Base-by-base conservation (phyloP, 2,329 filamentous ascomycete species). In the Cryphonectria parasitica region DNA sequence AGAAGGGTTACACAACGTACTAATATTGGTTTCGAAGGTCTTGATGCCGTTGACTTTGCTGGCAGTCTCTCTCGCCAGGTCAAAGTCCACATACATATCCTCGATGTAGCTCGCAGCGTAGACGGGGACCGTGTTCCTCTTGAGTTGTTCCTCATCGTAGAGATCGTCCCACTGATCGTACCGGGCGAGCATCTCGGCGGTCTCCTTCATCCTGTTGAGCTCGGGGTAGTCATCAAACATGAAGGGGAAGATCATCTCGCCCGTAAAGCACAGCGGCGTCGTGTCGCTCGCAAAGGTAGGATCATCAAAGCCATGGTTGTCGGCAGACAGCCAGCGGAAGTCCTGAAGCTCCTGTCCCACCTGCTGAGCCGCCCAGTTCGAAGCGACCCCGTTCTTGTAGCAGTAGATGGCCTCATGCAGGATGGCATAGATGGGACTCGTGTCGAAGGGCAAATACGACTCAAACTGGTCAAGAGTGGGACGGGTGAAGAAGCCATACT, bases 341-440 rank as follows among this genome's bases (percentile, higher is more conserved):
- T 82, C 74, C 2, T 80, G 76, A 6, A 86, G 77, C 17, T 77
- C 72, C 73, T 85, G 80, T 74, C 91, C 85, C 67, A 94, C 82
- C 2, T 90, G 85, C 54, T 91, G 83, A 2, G 92, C 92, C 7
- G 93, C 90, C 94, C 94, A 97, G 69, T 89, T 87, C 1, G 93
- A 91, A 11, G 88, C 84, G 45, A 86, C 78, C 10, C 85, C 83
- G 4, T 84, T 87, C 72, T 88, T 88, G 79, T 92, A 89, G 79
- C 92, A 95, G 83, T 98, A 98, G 75, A 95, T 91, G 10, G 92
- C 86, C 80, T 98, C 95, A 78, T 98, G 95, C 2, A 98, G 83
- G 54, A 98, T 84, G 34, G 92, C 91, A 78, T 98, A 98, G 72
- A 98, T 88, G 69, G 95, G 89, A 74, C 90, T 89, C 56, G 88